These are phyloP conservation scores for Uronychia setigera DNA, from an alignment of 73 alveolate genomes.

Conservation along the genomic window DNA sequence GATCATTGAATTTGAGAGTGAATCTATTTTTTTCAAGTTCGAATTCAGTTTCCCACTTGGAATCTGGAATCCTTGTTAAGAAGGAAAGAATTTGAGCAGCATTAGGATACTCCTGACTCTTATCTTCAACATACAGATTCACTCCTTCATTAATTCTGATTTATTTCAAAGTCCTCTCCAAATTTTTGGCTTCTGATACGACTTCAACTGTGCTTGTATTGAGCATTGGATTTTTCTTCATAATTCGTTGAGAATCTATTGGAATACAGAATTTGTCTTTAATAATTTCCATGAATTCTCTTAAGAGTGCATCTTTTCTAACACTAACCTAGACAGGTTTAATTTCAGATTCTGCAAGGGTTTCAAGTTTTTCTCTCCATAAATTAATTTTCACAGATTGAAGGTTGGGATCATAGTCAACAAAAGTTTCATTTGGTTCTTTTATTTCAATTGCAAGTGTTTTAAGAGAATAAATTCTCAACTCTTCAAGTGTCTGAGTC, in stretches of 20 bases:
- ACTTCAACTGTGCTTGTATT: conserved; percentile 11
- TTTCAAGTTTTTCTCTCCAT: conserved; percentile 20
- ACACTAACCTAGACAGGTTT: conserved; percentile 3
- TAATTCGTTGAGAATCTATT: not conserved
- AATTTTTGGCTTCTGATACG: not conserved
- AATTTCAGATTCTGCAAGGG: conserved; percentile 4
- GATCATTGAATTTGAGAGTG: conserved; percentile 41
- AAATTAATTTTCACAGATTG: not conserved
- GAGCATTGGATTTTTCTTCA: conserved; percentile 13
- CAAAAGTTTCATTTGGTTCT: not conserved
- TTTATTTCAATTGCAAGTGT: conserved; percentile 29
- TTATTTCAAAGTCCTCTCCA: not conserved
- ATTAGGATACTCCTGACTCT: not conserved
- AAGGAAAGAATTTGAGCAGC: not conserved
- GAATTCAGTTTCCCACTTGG: conserved; percentile 56
- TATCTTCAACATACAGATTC: conserved; percentile 17
- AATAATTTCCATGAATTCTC: not conserved
- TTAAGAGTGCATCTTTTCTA: not conserved
- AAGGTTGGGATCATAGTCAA: conserved; percentile 30
- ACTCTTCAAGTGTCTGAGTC: conserved; percentile 5
- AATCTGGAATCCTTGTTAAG: not conserved
- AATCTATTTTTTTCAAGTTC: conserved; percentile 49
- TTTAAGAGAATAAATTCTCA: conserved; percentile 29
- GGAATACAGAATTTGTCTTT: not conserved
- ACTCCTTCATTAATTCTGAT: conserved; percentile 26